Evolutionary conservation across 192 early-diverging fungal genomes (phyloP), one percentile per base, ranked within the genome.

Genomic region (Gonapodya sp.): DNA sequence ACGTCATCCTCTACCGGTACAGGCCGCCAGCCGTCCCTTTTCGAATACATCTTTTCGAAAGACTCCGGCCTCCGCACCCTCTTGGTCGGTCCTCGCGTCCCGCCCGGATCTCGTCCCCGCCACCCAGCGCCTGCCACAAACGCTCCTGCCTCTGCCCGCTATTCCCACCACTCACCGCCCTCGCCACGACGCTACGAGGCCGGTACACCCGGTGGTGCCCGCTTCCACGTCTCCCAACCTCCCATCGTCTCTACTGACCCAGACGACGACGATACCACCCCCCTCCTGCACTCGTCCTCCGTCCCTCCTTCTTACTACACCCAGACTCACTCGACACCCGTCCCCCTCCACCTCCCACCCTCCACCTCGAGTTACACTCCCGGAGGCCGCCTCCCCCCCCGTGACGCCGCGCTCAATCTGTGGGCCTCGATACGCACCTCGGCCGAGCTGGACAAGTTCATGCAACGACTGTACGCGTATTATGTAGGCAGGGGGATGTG

Each of bases 401-500:
- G 46, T 24, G 46, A 64, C 46, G 46, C 46, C 8, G 46, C 46
- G 46, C 46, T 64, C 46, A 24, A 24, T 8, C 46, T 64, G 46
- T 64, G 46, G 46, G 8, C 46, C 46, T 16, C 8, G 8, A 64
- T 64, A 64, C 46, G 46, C 8, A 64, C 75, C 18, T 77, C 75
- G 75, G 34, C 30, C 2, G 2, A 36, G 79, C 1, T 31, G 36
- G 36, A 78, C 24, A 1, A 36, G 18, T 85, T 35, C 1, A 35
- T 35, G 14, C 0, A 46, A 18, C 73, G 88, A 78, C 92, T 97
- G 30, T 98, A 99, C 82, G 80, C 88, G 14, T 98, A 98, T 85
- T 98, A 93, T 81, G 86, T 85, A 0, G 96, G 96, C 73, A 96
- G 96, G 82, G 98, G 98, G 8, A 86, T 94, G 73, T 88, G 90